Evolutionary conservation across 73 alveolate genomes (phyloP).

Genomic region (Tetrahymena borealis): DNA sequence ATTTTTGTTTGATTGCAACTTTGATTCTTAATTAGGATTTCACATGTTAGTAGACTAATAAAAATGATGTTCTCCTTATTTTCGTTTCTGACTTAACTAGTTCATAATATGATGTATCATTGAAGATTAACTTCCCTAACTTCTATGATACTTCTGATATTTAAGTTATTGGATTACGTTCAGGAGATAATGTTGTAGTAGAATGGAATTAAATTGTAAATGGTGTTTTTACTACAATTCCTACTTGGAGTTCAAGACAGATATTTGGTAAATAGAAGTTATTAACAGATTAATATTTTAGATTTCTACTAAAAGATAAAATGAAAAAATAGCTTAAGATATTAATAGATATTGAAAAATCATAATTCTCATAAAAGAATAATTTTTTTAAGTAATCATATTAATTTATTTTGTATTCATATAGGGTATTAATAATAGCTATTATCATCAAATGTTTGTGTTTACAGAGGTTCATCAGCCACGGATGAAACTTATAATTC

Average conservation of each 20-base stretch:
- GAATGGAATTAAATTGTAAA: not conserved
- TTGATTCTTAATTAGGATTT: not conserved
- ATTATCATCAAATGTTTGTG: not conserved
- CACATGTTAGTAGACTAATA: not conserved
- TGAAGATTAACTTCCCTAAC: not conserved
- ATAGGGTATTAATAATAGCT: not conserved
- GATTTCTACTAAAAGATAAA: not conserved
- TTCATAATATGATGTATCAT: not conserved
- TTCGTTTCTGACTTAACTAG: not conserved
- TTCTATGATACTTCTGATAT: not conserved
- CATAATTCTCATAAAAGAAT: not conserved
- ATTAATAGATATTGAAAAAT: not conserved
- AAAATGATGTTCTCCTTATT: not conserved
- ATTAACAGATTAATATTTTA: not conserved
- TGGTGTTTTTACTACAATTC: not conserved
- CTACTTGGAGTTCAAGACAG: not conserved
- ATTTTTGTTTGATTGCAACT: not conserved
- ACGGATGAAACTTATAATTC: not conserved
- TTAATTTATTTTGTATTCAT: not conserved
- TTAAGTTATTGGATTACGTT: not conserved
- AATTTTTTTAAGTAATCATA: too few species aligned
- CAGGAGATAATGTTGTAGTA: not conserved
- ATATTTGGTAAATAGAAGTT: not conserved
- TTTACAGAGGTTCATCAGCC: not conserved
- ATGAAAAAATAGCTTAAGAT: not conserved